Conservation (phyloP, 306 rosid genomes). For the Rosa lucieae region DNA sequence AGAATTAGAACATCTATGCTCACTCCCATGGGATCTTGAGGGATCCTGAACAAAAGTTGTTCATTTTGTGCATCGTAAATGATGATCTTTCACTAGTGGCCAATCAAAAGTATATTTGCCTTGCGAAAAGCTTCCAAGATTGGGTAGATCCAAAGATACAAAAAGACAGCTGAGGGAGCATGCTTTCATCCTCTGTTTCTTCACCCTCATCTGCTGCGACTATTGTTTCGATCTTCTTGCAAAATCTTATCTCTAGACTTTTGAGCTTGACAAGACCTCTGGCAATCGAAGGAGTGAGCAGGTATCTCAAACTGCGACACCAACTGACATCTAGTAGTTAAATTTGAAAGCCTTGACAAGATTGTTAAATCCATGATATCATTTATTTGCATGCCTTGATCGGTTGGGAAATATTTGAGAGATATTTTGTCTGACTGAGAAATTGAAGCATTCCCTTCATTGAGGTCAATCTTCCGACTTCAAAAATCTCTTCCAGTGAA, state of each 20-base stretch:
- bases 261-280: not conserved
- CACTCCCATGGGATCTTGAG: not conserved
- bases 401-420: conserved; percentile 8
- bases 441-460: not conserved
- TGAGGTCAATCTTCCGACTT: not conserved
- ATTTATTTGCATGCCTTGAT: not conserved
- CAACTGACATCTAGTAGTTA: not conserved
- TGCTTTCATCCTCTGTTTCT: not conserved
- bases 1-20: fast-evolving
- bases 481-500: conserved; percentile 6
- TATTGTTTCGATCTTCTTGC: conserved; percentile 1
- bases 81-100: not conserved
- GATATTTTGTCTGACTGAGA: not conserved
- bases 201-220: not conserved
- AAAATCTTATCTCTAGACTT: not conserved
- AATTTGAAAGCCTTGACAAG: conserved; percentile 6
- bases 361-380: not conserved
- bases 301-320: not conserved
- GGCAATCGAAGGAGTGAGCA: not conserved
- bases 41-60: not conserved
- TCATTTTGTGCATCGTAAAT: not conserved
- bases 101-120: not conserved
- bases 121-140: not conserved
- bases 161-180: not conserved
- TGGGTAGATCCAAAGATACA: not conserved